Conservation (phyloP, 2,329 filamentous ascomycete species). For the Ilyonectria mors-panacis region DNA sequence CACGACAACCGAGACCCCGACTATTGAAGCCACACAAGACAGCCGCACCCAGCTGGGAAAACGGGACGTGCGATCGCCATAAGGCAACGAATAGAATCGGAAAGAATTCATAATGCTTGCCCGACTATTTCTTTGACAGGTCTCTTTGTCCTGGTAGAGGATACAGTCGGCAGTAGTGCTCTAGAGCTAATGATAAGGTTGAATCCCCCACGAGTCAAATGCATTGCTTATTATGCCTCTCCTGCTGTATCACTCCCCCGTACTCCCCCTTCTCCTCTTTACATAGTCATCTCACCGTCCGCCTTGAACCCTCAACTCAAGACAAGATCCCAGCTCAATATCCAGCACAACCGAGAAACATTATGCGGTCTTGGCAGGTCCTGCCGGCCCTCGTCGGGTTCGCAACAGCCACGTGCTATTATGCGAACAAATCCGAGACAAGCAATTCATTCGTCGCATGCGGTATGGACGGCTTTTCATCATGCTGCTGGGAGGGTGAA, state of each 20-base stretch:
- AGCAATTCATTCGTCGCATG: neutral
- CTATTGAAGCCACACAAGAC: neutral
- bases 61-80: neutral
- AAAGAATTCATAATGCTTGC: neutral
- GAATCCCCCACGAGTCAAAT: neutral
- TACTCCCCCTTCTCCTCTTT: neutral
- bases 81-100: neutral
- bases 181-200: neutral
- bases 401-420: constrained; percentile 15
- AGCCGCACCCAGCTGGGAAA: neutral
- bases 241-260: neutral
- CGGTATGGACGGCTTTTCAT: neutral
- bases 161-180: neutral
- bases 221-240: neutral
- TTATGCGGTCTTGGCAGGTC: neutral
- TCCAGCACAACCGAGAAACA: neutral
- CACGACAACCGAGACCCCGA: neutral
- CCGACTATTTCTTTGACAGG: neutral
- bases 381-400: neutral
- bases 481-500: constrained; percentile 7
- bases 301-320: neutral
- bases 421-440: neutral
- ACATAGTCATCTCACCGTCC: neutral
- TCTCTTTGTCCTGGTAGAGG: neutral
- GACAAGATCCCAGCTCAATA: neutral